These are phyloP conservation scores for Capronia americana DNA, from an alignment of 2,329 filamentous ascomycete species.

Conservation along the genomic window DNA sequence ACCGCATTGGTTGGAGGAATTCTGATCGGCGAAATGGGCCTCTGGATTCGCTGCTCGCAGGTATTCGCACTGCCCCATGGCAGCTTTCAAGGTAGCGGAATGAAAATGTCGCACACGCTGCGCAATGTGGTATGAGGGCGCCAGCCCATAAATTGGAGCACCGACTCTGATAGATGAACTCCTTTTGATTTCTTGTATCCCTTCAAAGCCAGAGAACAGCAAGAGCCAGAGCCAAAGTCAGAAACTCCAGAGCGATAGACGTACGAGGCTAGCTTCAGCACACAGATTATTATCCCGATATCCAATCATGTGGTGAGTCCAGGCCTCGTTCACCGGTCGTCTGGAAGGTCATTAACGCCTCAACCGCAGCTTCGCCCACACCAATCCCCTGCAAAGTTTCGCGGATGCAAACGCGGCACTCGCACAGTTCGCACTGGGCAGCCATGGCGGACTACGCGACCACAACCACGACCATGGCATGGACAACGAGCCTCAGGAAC, in stretches of 20 bases:
- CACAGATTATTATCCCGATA: not conserved
- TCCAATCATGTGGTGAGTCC: not conserved
- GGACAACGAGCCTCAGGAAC: not conserved
- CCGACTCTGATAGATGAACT: not conserved
- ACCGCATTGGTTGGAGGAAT: not conserved
- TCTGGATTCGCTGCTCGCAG: not conserved
- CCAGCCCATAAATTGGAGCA: not conserved
- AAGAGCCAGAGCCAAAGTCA: not conserved
- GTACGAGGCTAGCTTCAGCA: not conserved
- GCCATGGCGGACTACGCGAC: not conserved
- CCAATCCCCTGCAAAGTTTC: not conserved
- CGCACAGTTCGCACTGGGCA: not conserved
- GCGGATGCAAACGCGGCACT: not conserved
- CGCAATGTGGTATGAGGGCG: not conserved
- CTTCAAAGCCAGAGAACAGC: not conserved
- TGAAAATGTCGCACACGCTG: slow-evolving; percentile 7
- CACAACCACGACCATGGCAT: not conserved
- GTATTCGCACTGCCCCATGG: not conserved
- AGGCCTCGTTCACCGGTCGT: not conserved
- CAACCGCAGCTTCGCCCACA: not conserved
- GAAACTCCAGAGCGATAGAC: not conserved
- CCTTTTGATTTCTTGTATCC: not conserved
- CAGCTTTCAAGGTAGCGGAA: not conserved
- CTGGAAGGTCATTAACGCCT: not conserved
- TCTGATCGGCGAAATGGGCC: not conserved